A percentile compares a stretch with the other conserved stretches of the same genome.
These are phyloP conservation scores for Linum tenue DNA, from an alignment of 345 rosid genomes.

Conservation along the genomic window DNA sequence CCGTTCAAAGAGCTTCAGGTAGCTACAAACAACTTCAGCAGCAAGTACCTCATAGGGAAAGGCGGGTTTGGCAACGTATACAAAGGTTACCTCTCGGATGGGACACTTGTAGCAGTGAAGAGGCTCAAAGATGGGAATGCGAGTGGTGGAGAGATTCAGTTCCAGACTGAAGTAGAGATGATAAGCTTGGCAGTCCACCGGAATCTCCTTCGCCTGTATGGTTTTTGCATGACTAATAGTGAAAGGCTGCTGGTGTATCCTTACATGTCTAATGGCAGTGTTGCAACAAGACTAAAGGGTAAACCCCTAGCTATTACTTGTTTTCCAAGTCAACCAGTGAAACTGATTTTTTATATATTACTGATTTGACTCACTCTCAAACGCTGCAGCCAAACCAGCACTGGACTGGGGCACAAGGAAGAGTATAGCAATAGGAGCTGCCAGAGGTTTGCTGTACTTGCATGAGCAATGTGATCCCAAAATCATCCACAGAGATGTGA, in stretches of 20 bases:
- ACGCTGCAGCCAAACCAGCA: conserved; percentile 56
- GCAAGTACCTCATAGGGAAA: conserved; percentile 76
- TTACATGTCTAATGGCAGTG: conserved; percentile 95
- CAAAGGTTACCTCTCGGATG: conserved; percentile 75
- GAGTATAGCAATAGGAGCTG: conserved; percentile 83
- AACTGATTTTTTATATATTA: background rate
- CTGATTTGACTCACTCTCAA: background rate
- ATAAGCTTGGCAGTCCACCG: conserved; percentile 92
- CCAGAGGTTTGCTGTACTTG: conserved; percentile 80
- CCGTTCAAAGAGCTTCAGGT: conserved; percentile 76
- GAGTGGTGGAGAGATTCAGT: conserved; percentile 66
- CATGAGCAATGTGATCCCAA: conserved; percentile 98
- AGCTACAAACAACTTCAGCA: conserved; percentile 82
- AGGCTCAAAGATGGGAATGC: conserved; percentile 68
- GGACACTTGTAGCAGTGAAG: conserved; percentile 69
- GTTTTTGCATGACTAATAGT: conserved; percentile 67
- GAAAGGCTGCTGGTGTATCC: conserved; percentile 88
- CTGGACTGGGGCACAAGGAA: conserved; percentile 90
- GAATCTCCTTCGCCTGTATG: conserved; percentile 66
- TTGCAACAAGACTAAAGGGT: conserved; percentile 88
- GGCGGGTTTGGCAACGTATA: conserved; percentile 95
- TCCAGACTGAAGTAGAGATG: conserved; percentile 92
- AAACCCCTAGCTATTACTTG: conserved; percentile 8
- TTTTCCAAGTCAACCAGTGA: background rate
- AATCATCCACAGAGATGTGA: conserved; percentile 90